These are phyloP conservation scores for Cordyceps javanica DNA, from an alignment of 2,329 filamentous ascomycete species.

Conservation along the genomic window DNA sequence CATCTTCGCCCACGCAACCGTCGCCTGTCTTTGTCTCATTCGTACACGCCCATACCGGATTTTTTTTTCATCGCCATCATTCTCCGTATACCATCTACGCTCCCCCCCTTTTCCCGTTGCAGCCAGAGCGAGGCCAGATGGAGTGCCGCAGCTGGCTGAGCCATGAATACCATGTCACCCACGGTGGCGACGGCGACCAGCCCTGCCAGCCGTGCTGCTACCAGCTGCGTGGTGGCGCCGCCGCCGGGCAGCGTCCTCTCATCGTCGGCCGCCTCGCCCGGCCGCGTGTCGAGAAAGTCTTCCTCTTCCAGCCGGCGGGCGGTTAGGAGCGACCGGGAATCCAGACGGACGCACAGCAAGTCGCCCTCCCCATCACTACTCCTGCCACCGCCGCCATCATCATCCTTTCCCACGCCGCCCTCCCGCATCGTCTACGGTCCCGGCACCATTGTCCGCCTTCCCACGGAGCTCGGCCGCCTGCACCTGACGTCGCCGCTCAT, in stretches of 20 bases:
- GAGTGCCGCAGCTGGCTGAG: neutral
- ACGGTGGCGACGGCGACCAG: slow-evolving; percentile 2
- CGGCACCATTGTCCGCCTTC: slow-evolving; percentile 26
- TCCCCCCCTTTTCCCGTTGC: too few species aligned
- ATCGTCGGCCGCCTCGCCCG: neutral
- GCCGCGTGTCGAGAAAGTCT: neutral
- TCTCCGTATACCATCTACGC: neutral
- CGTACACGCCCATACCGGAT: neutral
- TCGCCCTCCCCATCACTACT: slow-evolving; percentile 5
- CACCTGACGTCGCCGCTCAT: slow-evolving; percentile 29
- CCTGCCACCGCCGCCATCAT: neutral
- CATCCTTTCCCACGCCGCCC: slow-evolving; percentile 12
- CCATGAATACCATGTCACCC: slow-evolving; percentile 5
- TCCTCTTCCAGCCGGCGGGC: slow-evolving; percentile 6
- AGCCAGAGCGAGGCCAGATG: slow-evolving; percentile 9
- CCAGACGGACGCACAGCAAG: neutral
- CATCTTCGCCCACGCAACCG: neutral
- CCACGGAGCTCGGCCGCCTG: slow-evolving; percentile 28
- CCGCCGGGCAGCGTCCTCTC: neutral
- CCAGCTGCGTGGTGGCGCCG: neutral
- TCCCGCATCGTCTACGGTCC: slow-evolving; percentile 31
- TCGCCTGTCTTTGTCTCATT: neutral
- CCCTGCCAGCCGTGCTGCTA: neutral
- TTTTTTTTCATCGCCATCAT: neutral
- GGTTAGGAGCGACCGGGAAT: neutral